A percentile compares a stretch with the other conserved stretches of the same genome.
phyloP scores from a whole-genome alignment of 2,329 filamentous ascomycete genomes.

The Neodidymelliopsis sp. region DNA sequence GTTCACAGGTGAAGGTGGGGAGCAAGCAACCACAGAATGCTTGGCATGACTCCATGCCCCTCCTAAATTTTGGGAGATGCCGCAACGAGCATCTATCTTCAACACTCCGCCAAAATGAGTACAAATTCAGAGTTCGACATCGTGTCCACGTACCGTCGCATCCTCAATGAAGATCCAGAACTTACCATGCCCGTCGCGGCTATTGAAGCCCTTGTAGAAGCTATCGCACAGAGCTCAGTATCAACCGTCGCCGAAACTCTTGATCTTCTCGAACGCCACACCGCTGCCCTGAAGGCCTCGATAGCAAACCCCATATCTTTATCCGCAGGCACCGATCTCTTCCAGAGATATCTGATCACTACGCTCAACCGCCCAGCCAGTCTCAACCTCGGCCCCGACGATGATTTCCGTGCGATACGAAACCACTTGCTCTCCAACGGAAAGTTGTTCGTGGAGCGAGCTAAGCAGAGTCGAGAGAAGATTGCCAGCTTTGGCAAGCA shows the following conservation, averaged over 20 bases:
- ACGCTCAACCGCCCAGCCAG: slow-evolving; percentile 64
- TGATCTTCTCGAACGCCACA: slow-evolving; percentile 80
- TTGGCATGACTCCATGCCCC: slow-evolving; percentile 32
- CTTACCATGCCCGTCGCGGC: slow-evolving; percentile 96
- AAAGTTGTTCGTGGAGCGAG: slow-evolving; percentile 83
- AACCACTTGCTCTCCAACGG: slow-evolving; percentile 86
- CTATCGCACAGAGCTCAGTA: slow-evolving; percentile 79
- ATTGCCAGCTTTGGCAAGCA: slow-evolving; percentile 82
- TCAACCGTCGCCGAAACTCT: slow-evolving; percentile 95
- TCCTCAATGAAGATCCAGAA: slow-evolving; percentile 75
- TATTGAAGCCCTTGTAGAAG: slow-evolving; percentile 87
- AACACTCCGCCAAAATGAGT: slow-evolving; percentile 34
- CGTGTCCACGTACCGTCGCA: slow-evolving; percentile 69
- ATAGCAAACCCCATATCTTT: slow-evolving; percentile 91
- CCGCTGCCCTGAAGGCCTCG: slow-evolving; percentile 75
- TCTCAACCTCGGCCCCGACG: slow-evolving; percentile 55
- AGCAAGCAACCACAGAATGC: too few relatives aligned
- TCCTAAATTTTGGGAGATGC: slow-evolving; percentile 24
- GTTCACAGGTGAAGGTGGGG: slow-evolving; percentile 6
- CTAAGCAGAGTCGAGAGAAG: slow-evolving; percentile 82
- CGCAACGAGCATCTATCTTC: slow-evolving; percentile 1
- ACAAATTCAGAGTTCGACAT: slow-evolving; percentile 57
- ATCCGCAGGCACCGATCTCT: slow-evolving; percentile 92
- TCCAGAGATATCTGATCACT: slow-evolving; percentile 90
- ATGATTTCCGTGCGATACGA: slow-evolving; percentile 83